Evolutionary conservation across 768 basidiomycete genomes (phyloP).

Genomic region (Wakefieldia striispora): DNA sequence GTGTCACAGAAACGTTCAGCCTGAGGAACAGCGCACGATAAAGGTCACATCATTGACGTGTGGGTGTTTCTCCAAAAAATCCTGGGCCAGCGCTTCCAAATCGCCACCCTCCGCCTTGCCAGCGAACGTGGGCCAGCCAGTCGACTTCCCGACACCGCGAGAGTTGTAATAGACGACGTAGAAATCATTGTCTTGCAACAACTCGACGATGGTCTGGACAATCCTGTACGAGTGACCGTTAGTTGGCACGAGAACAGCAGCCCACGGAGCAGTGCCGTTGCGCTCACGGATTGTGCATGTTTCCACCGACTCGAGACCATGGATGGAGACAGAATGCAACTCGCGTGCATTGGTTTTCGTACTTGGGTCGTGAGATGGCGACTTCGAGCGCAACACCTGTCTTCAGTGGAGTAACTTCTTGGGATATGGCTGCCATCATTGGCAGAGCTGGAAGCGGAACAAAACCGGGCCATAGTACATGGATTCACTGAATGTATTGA

Average conservation of each 20-base stretch:
- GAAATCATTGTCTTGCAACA: slow-evolving; percentile 46
- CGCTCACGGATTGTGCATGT: slow-evolving; percentile 73
- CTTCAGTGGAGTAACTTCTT: slow-evolving; percentile 17
- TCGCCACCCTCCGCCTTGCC: slow-evolving; percentile 71
- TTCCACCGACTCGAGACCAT: slow-evolving; percentile 83
- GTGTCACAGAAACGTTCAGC: background rate
- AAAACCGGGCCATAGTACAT: no score
- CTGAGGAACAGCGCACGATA: slow-evolving; percentile 50
- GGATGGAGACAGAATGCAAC: slow-evolving; percentile 77
- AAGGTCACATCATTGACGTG: slow-evolving; percentile 53
- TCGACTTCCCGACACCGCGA: slow-evolving; percentile 72
- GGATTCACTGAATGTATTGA: no score
- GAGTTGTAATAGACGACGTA: slow-evolving; percentile 73
- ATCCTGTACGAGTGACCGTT: slow-evolving; percentile 8
- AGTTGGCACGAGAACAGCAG: background rate
- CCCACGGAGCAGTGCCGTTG: background rate
- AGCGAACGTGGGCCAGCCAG: slow-evolving; percentile 71
- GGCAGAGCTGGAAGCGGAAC: no score
- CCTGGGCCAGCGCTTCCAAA: slow-evolving; percentile 57
- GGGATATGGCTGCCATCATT: background rate
- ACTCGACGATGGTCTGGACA: slow-evolving; percentile 45
- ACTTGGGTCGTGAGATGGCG: slow-evolving; percentile 31
- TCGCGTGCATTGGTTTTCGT: slow-evolving; percentile 32
- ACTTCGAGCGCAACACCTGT: slow-evolving; percentile 48
- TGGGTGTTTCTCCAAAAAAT: slow-evolving; percentile 44